A percentile compares a stretch with the other conserved stretches of the same genome.
Conservation (phyloP, 1,284 basidiomycete genomes). For the Hemileccinum hortonii region DNA sequence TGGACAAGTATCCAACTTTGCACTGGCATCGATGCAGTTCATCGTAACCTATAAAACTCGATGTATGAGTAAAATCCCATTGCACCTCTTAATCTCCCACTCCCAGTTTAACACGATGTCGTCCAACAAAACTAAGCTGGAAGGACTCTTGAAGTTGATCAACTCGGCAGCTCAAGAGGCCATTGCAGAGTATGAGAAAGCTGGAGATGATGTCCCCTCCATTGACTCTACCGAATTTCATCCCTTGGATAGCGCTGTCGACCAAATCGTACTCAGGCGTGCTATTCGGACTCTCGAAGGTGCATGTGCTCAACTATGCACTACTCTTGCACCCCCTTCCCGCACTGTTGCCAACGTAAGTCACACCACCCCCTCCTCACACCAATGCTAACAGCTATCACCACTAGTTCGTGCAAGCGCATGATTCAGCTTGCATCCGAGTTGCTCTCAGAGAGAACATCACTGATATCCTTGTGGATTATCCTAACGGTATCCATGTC, state of each 20-base stretch:
- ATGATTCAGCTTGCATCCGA: slow-evolving; percentile 22
- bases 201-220: slow-evolving; percentile 22
- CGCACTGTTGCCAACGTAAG: slow-evolving; percentile 29
- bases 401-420: not conserved
- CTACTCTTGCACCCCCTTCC: slow-evolving; percentile 31
- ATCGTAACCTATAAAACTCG: no score
- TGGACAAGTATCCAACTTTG: no score
- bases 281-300: slow-evolving; percentile 28
- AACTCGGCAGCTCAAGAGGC: slow-evolving; percentile 27
- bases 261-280: slow-evolving; percentile 24
- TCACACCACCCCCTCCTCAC: no score
- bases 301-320: slow-evolving; percentile 2
- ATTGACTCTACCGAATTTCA: slow-evolving; percentile 24
- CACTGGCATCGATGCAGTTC: no score
- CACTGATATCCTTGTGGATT: slow-evolving; percentile 29
- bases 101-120: slow-evolving; percentile 13
- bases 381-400: slow-evolving; percentile 13
- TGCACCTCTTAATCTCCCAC: no score
- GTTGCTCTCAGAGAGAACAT: slow-evolving; percentile 30
- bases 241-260: slow-evolving; percentile 22
- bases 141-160: slow-evolving; percentile 26
- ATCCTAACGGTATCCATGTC: slow-evolving; percentile 12
- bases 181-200: slow-evolving; percentile 27
- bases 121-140: slow-evolving; percentile 22
- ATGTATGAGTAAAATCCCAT: no score